Evolutionary conservation across 2,329 filamentous ascomycete species (phyloP).

Genomic region (Apiospora marii): DNA sequence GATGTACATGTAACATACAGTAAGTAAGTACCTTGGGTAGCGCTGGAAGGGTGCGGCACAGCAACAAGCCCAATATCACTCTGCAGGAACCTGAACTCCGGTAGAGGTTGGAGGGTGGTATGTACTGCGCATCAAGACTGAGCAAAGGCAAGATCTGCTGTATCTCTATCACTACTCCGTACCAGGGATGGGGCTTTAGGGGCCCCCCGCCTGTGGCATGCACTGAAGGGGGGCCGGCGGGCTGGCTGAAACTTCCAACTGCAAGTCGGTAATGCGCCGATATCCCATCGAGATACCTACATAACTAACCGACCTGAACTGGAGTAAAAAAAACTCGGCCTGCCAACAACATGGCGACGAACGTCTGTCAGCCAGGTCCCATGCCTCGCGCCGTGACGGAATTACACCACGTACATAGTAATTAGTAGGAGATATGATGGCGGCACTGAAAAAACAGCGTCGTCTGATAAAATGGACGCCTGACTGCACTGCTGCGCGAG

Average conservation of each 20-base stretch:
- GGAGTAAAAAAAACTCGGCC: background rate
- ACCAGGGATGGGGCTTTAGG: background rate
- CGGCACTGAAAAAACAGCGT: background rate
- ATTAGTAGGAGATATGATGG: background rate
- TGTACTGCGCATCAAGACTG: background rate
- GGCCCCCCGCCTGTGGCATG: constrained; percentile 4
- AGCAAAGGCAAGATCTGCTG: background rate
- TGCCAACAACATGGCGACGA: background rate
- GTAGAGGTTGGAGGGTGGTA: background rate
- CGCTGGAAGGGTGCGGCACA: constrained; percentile 17
- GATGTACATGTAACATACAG: background rate
- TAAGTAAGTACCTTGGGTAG: background rate
- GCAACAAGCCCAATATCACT: constrained; percentile 1
- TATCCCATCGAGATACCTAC: constrained; percentile 7
- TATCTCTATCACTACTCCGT: background rate
- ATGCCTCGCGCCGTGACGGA: too few species aligned
- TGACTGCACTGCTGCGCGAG: background rate
- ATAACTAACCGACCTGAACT: background rate
- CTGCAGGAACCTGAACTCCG: constrained; percentile 9
- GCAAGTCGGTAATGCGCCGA: constrained; percentile 15
- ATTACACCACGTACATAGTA: too few species aligned
- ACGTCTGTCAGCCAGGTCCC: too few species aligned
- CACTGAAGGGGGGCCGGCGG: background rate
- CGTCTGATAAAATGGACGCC: background rate
- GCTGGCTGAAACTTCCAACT: constrained; percentile 19